Evolutionary conservation across 805 yeast species (phyloP), one percentile per base, ranked within the genome.

Genomic region (Saccharomyces mikatae): DNA sequence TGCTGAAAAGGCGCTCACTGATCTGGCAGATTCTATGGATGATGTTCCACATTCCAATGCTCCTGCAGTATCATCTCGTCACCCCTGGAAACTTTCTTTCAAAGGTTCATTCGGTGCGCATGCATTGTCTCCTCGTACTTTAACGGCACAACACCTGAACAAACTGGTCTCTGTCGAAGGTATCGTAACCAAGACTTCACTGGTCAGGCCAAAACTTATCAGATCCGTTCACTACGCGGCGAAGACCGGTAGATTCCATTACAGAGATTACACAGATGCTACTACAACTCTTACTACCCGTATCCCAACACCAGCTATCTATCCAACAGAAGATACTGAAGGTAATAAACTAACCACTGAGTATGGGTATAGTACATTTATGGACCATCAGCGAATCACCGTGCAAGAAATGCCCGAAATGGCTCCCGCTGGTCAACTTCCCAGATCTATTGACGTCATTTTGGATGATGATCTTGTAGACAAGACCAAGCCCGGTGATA

Each of bases 381-480:
- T 92, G 62, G 99, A 94, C 71, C 97, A 92, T 69, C 99, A 94
- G 72, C 86, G 89, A 44, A 80, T 94, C 41, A 82, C 97, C 0
- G 86, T 94, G 41, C 99, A 94, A 71, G 99, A 94, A 74, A 88
- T 94, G 89, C 98, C 99, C 1, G 98, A 94, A 73, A 78, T 85
- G 58, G 97, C 98, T 1, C 99, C 98, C 14, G 96, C 98, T 0
- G 99, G 99, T 54, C 98, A 92, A 73, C 77, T 94, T 58, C 99
- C 99, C 36, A 79, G 98, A 64, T 84, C 96, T 2, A 80, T 94
- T 36, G 99, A 94, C 66, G 86, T 92, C 26, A 81, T 92, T n/a
- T 74, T 94, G 63, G 97, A 92, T 69, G 97, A 91, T 65, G 99
- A 94, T 68, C 77, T 94, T 59, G 98, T 94, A 2, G 99, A 94